Evolutionary conservation across 345 rosid species (phyloP).

Genomic region (Dovyalis caffra): DNA sequence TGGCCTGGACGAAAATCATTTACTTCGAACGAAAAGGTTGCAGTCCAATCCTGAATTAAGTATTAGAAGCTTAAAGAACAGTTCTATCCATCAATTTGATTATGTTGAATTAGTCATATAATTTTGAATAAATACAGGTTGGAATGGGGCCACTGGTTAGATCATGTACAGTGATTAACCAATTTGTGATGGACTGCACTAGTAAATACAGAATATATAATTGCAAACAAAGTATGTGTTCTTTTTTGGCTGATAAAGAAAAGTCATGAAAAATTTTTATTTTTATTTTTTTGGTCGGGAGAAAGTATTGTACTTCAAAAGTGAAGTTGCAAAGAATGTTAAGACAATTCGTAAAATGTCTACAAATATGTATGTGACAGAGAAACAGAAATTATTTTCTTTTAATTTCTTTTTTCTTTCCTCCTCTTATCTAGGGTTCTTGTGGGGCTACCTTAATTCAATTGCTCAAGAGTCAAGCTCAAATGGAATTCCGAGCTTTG

Average conservation of each 20-base stretch:
- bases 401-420: not conserved
- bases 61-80: no score
- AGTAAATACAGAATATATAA: constrained; percentile 18
- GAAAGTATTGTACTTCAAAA: constrained; percentile 27
- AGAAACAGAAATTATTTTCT: no score
- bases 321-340: constrained; percentile 15
- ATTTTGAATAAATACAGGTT: no score
- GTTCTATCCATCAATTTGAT: no score
- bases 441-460: constrained; percentile 10
- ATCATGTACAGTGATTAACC: constrained; percentile 10
- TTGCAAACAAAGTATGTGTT: constrained; percentile 20
- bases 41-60: no score
- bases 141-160: no score
- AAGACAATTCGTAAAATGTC: constrained; percentile 18
- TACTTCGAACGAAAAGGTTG: no score
- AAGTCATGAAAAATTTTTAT: constrained; percentile 8
- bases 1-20: no score
- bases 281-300: constrained; percentile 33
- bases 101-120: no score
- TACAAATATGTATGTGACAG: constrained; percentile 11
- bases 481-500: constrained; percentile 6
- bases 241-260: constrained; percentile 21
- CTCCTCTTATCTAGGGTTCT: not conserved
- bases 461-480: constrained; percentile 18
- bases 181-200: constrained; percentile 28